These are phyloP conservation scores for Ganoderma meredithae DNA, from an alignment of 1,284 basidiomycete genomes.

Conservation along the genomic window DNA sequence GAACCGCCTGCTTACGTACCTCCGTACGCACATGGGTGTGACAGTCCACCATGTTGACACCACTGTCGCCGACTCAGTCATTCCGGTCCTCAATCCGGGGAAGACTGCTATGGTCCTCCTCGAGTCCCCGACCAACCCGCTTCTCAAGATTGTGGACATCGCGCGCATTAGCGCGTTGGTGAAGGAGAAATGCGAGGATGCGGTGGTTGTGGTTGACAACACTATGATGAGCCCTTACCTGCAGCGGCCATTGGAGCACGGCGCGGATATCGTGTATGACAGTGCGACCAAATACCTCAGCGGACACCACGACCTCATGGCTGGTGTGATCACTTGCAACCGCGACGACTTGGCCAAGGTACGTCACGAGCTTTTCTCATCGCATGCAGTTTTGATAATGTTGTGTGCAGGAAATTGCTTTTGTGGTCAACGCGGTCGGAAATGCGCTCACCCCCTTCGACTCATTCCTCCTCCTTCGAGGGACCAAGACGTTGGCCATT, in stretches of 20 bases:
- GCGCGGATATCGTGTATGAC: constrained; percentile 97
- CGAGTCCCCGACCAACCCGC: constrained; percentile 97
- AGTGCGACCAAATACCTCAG: constrained; percentile 98
- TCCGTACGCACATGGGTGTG: constrained; percentile 89
- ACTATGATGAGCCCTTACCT: constrained; percentile 99
- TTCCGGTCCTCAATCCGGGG: constrained; percentile 69
- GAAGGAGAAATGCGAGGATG: constrained; percentile 82
- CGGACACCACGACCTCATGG: constrained; percentile 99
- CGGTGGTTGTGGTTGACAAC: constrained; percentile 94
- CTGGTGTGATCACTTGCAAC: constrained; percentile 93
- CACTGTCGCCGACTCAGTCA: constrained; percentile 73
- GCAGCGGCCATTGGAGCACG: constrained; percentile 94
- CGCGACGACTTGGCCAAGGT: constrained; percentile 91
- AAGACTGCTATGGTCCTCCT: constrained; percentile 94
- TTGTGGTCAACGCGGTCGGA: constrained; percentile 97
- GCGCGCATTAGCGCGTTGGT: constrained; percentile 82
- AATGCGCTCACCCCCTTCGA: constrained; percentile 96
- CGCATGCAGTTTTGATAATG: constrained; percentile 10
- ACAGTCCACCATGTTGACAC: constrained; percentile 96
- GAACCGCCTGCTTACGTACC: constrained; percentile 93
- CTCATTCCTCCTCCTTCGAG: constrained; percentile 94
- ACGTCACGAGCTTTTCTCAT: not conserved
- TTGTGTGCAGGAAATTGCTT: constrained; percentile 80
- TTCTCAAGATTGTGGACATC: constrained; percentile 95
- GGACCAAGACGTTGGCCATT: constrained; percentile 96